Evolutionary conservation across 176 grass and related monocot species (phyloP), one percentile per base, ranked within the genome.

Genomic region (Metroxylon sagu): DNA sequence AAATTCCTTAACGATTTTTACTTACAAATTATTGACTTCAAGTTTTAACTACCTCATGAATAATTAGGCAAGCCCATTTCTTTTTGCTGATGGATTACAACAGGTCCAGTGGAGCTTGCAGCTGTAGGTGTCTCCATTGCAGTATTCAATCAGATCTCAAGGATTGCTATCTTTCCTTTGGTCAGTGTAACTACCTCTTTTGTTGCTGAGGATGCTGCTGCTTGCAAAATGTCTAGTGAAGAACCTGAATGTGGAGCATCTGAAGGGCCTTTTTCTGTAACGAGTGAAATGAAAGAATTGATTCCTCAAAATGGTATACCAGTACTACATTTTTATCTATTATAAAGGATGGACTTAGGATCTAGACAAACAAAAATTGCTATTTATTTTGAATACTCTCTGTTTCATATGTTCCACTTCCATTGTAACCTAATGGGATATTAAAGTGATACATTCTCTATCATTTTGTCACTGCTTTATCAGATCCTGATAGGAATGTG

Each of bases 171-270:
- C 19, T 95, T 90, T 70, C 91, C 86, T 50, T 80, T 95, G 48
- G 91, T 95, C 31, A 87, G 91, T 35, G 86, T 95, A 26, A 95
- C 91, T 6, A 95, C 91, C 66, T 95, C 91, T 61, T 95, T 95
- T 79, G 91, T 95, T 61, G 91, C 91, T 4, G 91, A 95, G 87
- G 91, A 95, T 74, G 86, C 90, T 71, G 83, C 86, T 29, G 57
- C 43, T 29, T 73, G 72, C 56, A 56, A 71, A 55, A 23, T 35
- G 57, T 60, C 28, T 57, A 25, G 49, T 60, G 76, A 65, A 70
- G 61, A 69, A 53, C 39, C 64, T 61, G 73, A 76, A 65, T 60
- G 50, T 61, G 49, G 61, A 8, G 70, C 75, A 25, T 39, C 59
- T 49, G 63, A 68, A 77, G 35, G 16, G 1, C 16, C 26, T 61